Base-by-base conservation (phyloP, 495 filamentous ascomycete species). In the Platismatia glauca region DNA sequence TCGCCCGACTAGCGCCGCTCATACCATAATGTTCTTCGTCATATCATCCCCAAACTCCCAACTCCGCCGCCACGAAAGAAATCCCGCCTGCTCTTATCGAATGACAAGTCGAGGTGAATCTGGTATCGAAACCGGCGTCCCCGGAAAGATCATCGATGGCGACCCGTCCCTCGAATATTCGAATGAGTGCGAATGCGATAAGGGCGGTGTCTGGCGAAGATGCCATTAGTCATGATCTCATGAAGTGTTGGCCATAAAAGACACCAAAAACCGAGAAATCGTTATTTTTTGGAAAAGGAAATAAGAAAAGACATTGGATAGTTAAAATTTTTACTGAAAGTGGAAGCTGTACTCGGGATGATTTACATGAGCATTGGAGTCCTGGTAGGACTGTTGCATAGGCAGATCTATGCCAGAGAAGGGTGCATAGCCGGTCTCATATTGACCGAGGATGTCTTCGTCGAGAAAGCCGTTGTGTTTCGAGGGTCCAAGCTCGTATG, bases 171-270 rank as follows among this genome's bases (percentile, higher is more conserved):
- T 76, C 60, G 89, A 92, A 69, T 86, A 85, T 66, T 92, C 89
- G 74, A 88, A 89, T 22, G 87, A 86, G 66, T 91, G 88, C 68
- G 86, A 86, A 68, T 91, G 88, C 69, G 88, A 89, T 69, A 95
- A 83, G 70, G 90, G 84, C 76, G 91, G 91, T 76, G 91, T 93
- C 90, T 95, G 80, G 68, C 70, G 74, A 66, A 69, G 57, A 41
- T 66, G 61, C 63, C 60, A 64, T 66, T 66, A 66, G 61, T 68
- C 66, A 62, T 62, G 35, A 55, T 53, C 48, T 46, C 13, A 56
- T 44, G 24, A 44, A 58, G 41, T 27, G 39, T 65, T 61, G 52
- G 38, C 52, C 55, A 50, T 20, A 11, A 15, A 56, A 61, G 46
- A 61, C 7, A 18, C 4, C 1, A 61, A 12, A 50, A 41, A 27